Conservation (phyloP, 1,139 yeast species). For the Yamadazyma sp. region DNA sequence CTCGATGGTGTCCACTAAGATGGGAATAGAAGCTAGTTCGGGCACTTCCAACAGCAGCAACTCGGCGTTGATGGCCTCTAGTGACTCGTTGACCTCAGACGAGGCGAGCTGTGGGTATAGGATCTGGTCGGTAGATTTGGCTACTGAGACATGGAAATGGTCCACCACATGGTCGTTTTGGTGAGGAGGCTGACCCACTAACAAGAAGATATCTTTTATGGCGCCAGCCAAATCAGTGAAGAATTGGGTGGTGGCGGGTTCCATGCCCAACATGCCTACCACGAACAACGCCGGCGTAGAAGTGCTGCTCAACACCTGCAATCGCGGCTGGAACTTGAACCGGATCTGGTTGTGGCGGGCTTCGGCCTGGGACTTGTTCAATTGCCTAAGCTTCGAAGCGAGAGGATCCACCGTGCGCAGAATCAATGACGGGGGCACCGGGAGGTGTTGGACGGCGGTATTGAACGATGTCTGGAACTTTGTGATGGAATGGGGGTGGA, state of each 20-base stretch:
- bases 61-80: slow-evolving; percentile 1
- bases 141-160: slow-evolving; percentile 2
- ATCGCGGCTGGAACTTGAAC: slow-evolving; percentile 8
- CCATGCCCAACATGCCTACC: slow-evolving; percentile 5
- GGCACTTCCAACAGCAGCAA: not conserved
- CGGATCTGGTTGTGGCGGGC: not conserved
- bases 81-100: not conserved
- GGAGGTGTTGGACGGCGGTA: slow-evolving; percentile 6
- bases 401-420: not conserved
- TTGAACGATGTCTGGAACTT: slow-evolving; percentile 6
- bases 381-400: not conserved
- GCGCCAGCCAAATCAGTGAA: slow-evolving; percentile 4
- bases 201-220: slow-evolving; percentile 5
- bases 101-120: not conserved
- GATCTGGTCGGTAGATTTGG: slow-evolving; percentile 4
- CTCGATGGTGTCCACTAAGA: slow-evolving; percentile 1
- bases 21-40: slow-evolving; percentile 1
- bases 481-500: not conserved
- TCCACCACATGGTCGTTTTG: not conserved
- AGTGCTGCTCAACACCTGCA: slow-evolving; percentile 9
- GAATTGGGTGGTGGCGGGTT: slow-evolving; percentile 5
- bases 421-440: not conserved
- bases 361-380: not conserved
- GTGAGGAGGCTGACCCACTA: not conserved
- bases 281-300: slow-evolving; percentile 12